Percentiles rank a stretch among this genome's conserved stretches.
These are phyloP conservation scores for Phytophthora megakarya DNA, from an alignment of 352 stramenopile species.

Conservation along the genomic window DNA sequence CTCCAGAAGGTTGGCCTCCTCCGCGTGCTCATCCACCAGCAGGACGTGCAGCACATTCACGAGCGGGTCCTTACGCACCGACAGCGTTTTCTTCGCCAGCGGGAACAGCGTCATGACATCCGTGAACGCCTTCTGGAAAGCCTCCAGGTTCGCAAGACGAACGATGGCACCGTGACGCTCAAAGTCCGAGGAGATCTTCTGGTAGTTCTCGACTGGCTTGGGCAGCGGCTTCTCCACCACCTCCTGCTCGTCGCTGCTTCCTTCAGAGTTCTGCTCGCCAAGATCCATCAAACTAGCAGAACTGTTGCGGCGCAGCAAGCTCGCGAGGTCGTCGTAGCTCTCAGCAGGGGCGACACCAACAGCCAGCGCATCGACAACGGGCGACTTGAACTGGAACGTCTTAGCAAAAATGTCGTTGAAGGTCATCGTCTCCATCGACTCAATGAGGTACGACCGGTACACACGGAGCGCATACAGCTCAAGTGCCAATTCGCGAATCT, in stretches of 20 bases:
- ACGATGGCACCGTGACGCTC: slow-evolving; percentile 86
- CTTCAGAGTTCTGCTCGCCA: slow-evolving; percentile 38
- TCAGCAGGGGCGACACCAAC: slow-evolving; percentile 76
- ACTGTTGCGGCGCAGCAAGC: slow-evolving; percentile 69
- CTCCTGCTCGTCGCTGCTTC: slow-evolving; percentile 46
- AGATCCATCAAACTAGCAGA: slow-evolving; percentile 48
- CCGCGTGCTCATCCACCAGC: slow-evolving; percentile 67
- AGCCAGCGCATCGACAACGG: slow-evolving; percentile 76
- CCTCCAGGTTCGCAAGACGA: slow-evolving; percentile 85
- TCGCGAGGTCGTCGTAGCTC: slow-evolving; percentile 84
- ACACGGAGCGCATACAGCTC: slow-evolving; percentile 87
- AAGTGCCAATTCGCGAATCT: slow-evolving; percentile 73
- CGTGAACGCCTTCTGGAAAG: slow-evolving; percentile 71
- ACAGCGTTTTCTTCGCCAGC: slow-evolving; percentile 69
- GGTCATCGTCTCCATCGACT: slow-evolving; percentile 81
- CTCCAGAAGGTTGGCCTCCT: slow-evolving; percentile 63
- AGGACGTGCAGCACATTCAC: slow-evolving; percentile 89
- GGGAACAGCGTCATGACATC: slow-evolving; percentile 79
- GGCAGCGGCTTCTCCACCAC: slow-evolving; percentile 31
- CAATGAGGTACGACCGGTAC: slow-evolving; percentile 87
- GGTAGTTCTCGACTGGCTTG: slow-evolving; percentile 56
- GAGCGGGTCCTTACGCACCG: slow-evolving; percentile 61
- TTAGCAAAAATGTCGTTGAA: slow-evolving; percentile 75
- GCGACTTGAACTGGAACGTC: slow-evolving; percentile 88
- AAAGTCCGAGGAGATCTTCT: slow-evolving; percentile 75